Base-by-base conservation (phyloP, 306 rosid species). In the Vigna mungo region DNA sequence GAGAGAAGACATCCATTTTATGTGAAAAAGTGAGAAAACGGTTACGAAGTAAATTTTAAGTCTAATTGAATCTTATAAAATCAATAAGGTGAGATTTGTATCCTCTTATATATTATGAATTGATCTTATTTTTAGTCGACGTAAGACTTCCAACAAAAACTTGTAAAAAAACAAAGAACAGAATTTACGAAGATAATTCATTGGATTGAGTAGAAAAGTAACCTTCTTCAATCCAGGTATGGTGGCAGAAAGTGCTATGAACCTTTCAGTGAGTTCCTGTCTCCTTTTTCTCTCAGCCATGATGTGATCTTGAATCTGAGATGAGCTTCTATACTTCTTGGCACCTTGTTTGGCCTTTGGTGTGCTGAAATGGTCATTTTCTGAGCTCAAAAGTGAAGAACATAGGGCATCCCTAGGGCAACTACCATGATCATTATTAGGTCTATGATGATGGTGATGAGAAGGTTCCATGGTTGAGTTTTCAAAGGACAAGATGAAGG, bases 231-330 rank as follows among this genome's bases (percentile, higher is more conserved):
- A 75, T 53, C 81, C 84, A 0, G 84, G 81, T n/a, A 75, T 75
- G 71, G 66, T 68, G 64, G 84, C 84, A 48, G 84, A 75, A 37
- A 75, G 77, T 37, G 84, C 84, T 47, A 81, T 81, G 76, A 81
- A 81, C 64, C 72, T 75, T 59, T 75, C 77, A 12, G 72, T 37
- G 10, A 81, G 64, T 37, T 68, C 67, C 12, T 60, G 81, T 60
- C 84, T 81, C 52, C 84, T 81, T 62, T 61, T 81, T 21, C 84
- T 81, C 72, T 81, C 81, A 11, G 84, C 81, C 76, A 81, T 12
- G 0, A 81, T 68, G 25, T 75, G 84, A 60, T 81, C 71, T 41
- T 41, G 37, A 3, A 12, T 37, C 66, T 75, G 73, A 2, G 51
- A 75, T 5, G 67, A 51, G 32, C 44, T 75, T 75, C 73, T 81